phyloP scores from a whole-genome alignment of 2,329 filamentous ascomycete species.

The Penicillium sp. region DNA sequence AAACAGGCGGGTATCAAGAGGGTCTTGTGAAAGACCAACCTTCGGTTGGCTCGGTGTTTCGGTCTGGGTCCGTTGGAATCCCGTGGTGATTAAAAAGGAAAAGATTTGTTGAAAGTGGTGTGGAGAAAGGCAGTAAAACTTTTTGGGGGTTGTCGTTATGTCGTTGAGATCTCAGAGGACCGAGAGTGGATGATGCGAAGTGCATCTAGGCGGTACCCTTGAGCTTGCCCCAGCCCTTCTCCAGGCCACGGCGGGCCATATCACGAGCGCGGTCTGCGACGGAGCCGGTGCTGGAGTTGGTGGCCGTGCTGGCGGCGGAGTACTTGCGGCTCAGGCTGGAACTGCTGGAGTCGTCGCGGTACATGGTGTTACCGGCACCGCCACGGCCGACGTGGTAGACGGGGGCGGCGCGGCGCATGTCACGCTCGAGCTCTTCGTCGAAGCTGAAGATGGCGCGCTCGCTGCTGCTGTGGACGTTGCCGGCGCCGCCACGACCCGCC shows the following conservation, averaged over 20 bases:
- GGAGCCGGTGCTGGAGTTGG: constrained; percentile 39
- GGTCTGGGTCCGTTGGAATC: neutral
- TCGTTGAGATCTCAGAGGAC: constrained; percentile 9
- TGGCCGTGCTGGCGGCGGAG: constrained; percentile 38
- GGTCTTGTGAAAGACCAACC: neutral
- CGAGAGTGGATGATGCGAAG: neutral
- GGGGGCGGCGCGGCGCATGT: constrained; percentile 58
- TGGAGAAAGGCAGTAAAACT: constrained; percentile 17
- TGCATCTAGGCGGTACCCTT: constrained; percentile 35
- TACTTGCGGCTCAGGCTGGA: constrained; percentile 38
- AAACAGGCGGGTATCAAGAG: constrained; percentile 3
- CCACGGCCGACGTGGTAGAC: constrained; percentile 67
- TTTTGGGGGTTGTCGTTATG: constrained; percentile 20
- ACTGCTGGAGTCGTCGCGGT: constrained; percentile 28
- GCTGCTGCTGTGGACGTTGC: constrained; percentile 55
- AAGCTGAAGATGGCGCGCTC: constrained; percentile 67
- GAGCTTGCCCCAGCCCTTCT: constrained; percentile 45
- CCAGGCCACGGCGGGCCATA: constrained; percentile 38
- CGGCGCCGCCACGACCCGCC: constrained; percentile 57
- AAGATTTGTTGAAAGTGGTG: neutral
- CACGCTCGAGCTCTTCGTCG: constrained; percentile 65
- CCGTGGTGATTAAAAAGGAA: constrained; percentile 4
- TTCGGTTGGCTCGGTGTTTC: neutral
- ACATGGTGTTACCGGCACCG: constrained; percentile 58
- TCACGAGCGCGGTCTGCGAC: constrained; percentile 37